Base-by-base conservation (phyloP, 2,329 filamentous ascomycete species). In the Fusarium sp. region DNA sequence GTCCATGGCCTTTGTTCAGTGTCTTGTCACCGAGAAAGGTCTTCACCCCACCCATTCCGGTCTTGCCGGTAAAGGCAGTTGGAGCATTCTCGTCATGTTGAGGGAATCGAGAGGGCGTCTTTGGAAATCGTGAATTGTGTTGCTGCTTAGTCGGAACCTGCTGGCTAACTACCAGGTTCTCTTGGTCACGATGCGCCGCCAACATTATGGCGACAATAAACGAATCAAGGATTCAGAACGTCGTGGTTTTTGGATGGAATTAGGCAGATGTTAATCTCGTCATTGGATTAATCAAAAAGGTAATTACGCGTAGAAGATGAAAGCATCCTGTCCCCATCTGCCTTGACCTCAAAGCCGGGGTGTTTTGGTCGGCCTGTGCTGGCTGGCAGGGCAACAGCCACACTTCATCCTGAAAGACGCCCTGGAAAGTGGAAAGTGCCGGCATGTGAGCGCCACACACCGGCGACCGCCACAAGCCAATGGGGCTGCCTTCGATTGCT, bases 51-150 rank as follows among this genome's bases (percentile, higher is more conserved):
- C 82, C 87, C 63, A 88, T 82, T 0, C 77, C 82, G 53, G 56
- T 71, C 64, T 80, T 81, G 30, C 73, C 75, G 7, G 71, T 72
- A 10, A 87, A 83, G n/a, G 64, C 71, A 10, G 67, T 73, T 7
- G 75, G 68, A 4, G 86, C 88, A 80, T 97, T 97, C 79, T 97
- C 95, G 73, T 97, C 93, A 71, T 96, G 92, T 65, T 92, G 84
- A 9, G 90, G 86, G 48, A 92, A 81, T 75, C 90, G 92, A 76
- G 94, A 88, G 0, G 94, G 94, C 7, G 94, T 97, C 80, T 96
- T 97, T 10, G 92, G 90, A 68, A 85, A 90, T 75, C 89, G 88
- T 60, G 87, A 85, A 56, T 95, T 97, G 56, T 92, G 88, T 71
- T 93, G 90, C 75, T 84, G 89, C 79, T 97, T 97, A 17, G 88